phyloP scores from a whole-genome alignment of 208 protist genomes.

The Leishmania arabica region DNA sequence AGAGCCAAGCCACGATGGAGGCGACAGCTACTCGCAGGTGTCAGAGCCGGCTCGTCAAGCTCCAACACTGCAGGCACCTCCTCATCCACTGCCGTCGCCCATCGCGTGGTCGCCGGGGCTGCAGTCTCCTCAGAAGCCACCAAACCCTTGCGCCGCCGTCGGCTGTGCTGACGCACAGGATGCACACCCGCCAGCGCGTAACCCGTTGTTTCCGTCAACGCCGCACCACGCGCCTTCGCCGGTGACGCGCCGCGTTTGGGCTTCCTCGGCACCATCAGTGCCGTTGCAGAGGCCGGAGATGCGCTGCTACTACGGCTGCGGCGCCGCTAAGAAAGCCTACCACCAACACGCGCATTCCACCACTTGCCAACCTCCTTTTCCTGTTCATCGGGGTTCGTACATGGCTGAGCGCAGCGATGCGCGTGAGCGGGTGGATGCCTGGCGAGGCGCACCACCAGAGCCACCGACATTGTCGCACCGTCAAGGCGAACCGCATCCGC shows the following conservation, averaged over 20 bases:
- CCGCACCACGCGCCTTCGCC: neutral
- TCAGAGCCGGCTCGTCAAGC: neutral
- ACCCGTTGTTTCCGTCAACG: neutral
- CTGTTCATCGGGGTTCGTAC: neutral
- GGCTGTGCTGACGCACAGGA: neutral
- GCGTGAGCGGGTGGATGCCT: neutral
- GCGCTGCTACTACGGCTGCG: neutral
- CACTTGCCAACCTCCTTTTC: neutral
- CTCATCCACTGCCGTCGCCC: neutral
- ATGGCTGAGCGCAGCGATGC: neutral
- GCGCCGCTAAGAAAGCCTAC: neutral
- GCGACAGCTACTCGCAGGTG: neutral
- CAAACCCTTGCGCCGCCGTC: neutral
- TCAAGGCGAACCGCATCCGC: neutral
- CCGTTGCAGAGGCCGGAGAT: neutral
- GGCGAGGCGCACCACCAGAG: neutral
- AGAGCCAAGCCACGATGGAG: neutral
- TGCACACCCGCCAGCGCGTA: neutral
- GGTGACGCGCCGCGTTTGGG: neutral
- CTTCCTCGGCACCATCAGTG: neutral
- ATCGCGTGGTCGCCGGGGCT: neutral
- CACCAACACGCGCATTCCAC: neutral
- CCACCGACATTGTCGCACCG: too few species aligned
- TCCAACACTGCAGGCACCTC: neutral
- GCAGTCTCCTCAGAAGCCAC: neutral